phyloP scores from a whole-genome alignment of 768 basidiomycete genomes.

The Roridomyces roridus region DNA sequence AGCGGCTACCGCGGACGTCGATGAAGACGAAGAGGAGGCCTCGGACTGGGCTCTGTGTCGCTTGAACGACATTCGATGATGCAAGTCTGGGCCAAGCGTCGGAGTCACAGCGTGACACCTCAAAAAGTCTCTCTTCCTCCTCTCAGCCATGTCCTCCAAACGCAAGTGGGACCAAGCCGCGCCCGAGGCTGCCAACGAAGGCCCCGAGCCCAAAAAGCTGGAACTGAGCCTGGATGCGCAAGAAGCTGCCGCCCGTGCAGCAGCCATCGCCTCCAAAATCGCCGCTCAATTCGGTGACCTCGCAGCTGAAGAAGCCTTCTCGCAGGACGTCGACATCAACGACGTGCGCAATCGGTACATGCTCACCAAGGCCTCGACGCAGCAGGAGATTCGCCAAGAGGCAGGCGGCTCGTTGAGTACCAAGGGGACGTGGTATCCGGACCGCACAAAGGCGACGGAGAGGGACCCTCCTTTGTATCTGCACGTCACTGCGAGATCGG shows the following conservation, averaged over 20 bases:
- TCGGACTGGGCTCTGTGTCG: constrained; percentile 45
- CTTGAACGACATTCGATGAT: constrained; percentile 38
- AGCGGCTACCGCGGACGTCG: constrained; percentile 25
- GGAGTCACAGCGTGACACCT: background rate
- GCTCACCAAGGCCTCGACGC: constrained; percentile 92
- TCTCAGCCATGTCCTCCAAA: constrained; percentile 18
- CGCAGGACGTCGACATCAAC: constrained; percentile 87
- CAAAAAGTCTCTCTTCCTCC: background rate
- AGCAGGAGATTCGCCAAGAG: constrained; percentile 91
- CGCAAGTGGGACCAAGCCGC: constrained; percentile 51
- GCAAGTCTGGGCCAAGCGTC: no score
- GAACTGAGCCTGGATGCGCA: constrained; percentile 36
- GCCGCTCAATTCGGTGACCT: constrained; percentile 76
- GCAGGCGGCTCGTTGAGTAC: constrained; percentile 94
- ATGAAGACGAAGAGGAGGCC: constrained; percentile 41
- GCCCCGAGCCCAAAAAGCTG: constrained; percentile 49
- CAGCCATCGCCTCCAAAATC: constrained; percentile 94
- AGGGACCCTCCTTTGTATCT: constrained; percentile 94
- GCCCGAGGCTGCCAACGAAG: constrained; percentile 56
- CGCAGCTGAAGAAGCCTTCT: constrained; percentile 57
- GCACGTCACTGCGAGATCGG: constrained; percentile 82
- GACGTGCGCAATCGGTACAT: constrained; percentile 86
- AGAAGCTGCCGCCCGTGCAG: constrained; percentile 59
- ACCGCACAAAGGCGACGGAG: constrained; percentile 87
- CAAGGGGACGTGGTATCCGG: constrained; percentile 96